Conservation (phyloP, 2,329 filamentous ascomycete genomes). For the Coniosporium tulheliwenetii region DNA sequence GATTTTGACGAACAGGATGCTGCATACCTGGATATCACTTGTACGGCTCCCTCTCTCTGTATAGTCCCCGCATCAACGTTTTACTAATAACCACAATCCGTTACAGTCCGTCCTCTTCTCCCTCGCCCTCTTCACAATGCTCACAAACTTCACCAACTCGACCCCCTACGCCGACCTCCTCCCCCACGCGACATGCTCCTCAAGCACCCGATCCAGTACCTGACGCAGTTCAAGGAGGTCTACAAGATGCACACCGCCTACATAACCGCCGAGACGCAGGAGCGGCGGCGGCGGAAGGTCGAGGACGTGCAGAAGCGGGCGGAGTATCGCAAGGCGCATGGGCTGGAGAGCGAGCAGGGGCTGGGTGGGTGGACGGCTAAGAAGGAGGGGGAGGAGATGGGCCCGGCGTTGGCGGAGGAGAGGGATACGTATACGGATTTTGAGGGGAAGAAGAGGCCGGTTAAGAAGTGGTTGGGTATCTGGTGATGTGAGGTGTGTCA, state of each 20-base stretch:
- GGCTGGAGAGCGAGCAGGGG: slow-evolving; percentile 38
- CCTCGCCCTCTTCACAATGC: slow-evolving; percentile 58
- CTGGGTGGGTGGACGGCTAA: slow-evolving; percentile 34
- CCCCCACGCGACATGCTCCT: slow-evolving; percentile 55
- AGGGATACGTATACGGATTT: slow-evolving; percentile 23
- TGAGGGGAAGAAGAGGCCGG: slow-evolving; percentile 33
- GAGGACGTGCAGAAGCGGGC: slow-evolving; percentile 81
- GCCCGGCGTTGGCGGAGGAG: slow-evolving; percentile 18
- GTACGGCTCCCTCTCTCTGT: slow-evolving; percentile 31
- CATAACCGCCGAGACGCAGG: slow-evolving; percentile 49
- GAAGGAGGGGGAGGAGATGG: slow-evolving; percentile 16
- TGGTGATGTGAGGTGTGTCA: slow-evolving; percentile 34
- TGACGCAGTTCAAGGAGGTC: slow-evolving; percentile 52
- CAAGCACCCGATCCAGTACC: slow-evolving; percentile 52
- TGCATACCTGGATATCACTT: slow-evolving; percentile 75
- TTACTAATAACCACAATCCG: not conserved
- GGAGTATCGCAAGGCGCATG: slow-evolving; percentile 75
- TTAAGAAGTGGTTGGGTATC: slow-evolving; percentile 75
- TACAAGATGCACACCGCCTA: slow-evolving; percentile 63
- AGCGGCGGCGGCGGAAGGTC: slow-evolving; percentile 55
- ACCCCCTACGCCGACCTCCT: slow-evolving; percentile 71
- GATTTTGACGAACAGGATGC: slow-evolving; percentile 60
- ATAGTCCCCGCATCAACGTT: not conserved
- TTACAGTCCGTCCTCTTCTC: slow-evolving; percentile 47
- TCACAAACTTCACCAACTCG: slow-evolving; percentile 61